Evolutionary conservation across 306 rosid genomes (phyloP).

Genomic region (Cicer chorassanicum): DNA sequence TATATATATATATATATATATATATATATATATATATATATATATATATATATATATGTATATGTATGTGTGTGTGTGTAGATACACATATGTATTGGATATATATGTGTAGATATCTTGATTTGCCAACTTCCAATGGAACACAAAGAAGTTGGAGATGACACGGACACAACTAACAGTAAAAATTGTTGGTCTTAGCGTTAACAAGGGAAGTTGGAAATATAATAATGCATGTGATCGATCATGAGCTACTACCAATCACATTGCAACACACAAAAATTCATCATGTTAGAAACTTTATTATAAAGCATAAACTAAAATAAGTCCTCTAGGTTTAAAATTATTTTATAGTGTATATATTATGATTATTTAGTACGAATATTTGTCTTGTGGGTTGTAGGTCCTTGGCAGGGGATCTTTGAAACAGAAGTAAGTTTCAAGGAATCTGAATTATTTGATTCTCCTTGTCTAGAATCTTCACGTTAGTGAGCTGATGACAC

Average conservation of each 20-base stretch:
- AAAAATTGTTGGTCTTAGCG: slow-evolving; percentile 13
- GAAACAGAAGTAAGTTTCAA: slow-evolving; percentile 36
- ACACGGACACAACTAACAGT: slow-evolving; percentile 41
- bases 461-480: slow-evolving; percentile 30
- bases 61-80: too few relatives aligned
- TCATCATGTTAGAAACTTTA: slow-evolving; percentile 16
- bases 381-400: slow-evolving; percentile 12
- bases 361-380: background rate
- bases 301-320: background rate
- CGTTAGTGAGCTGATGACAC: slow-evolving; percentile 29
- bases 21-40: too few relatives aligned
- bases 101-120: too few relatives aligned
- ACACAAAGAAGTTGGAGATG: slow-evolving; percentile 37
- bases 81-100: too few relatives aligned
- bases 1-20: too few relatives aligned
- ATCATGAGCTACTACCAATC: slow-evolving; percentile 19
- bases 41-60: too few relatives aligned
- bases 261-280: slow-evolving; percentile 12
- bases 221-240: slow-evolving; percentile 16
- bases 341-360: background rate
- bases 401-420: slow-evolving; percentile 33
- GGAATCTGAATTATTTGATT: slow-evolving; percentile 49
- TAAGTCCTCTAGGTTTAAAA: background rate
- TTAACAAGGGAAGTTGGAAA: slow-evolving; percentile 22
- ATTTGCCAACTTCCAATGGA: slow-evolving; percentile 22